Percentiles rank a stretch among this genome's conserved stretches.
phyloP scores from a whole-genome alignment of 2,329 filamentous ascomycete species.

The Penicillium sumatraense region DNA sequence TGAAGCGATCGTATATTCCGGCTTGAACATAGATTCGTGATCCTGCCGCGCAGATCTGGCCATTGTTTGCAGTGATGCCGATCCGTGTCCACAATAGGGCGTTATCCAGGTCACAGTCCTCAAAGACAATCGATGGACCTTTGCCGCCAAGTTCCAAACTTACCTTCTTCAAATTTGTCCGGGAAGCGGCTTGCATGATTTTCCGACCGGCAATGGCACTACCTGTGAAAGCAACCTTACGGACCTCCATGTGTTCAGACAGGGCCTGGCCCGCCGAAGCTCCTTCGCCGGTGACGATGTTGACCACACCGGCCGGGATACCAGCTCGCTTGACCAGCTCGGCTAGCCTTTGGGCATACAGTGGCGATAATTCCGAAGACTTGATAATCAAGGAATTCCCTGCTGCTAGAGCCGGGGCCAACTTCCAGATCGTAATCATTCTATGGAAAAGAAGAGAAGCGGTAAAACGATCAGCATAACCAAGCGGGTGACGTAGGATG shows the following conservation, averaged over 20 bases:
- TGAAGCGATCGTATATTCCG: constrained; percentile 35
- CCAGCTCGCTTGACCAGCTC: constrained; percentile 55
- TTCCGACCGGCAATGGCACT: constrained; percentile 32
- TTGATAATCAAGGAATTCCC: constrained; percentile 73
- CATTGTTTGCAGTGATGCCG: constrained; percentile 36
- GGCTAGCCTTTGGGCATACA: constrained; percentile 53
- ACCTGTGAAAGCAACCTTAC: constrained; percentile 43
- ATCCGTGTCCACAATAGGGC: constrained; percentile 35
- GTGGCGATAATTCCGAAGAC: constrained; percentile 65
- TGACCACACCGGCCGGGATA: constrained; percentile 62
- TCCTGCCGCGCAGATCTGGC: constrained; percentile 38
- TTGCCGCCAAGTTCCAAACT: constrained; percentile 43
- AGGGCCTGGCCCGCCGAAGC: constrained; percentile 54
- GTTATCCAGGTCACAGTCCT: constrained; percentile 38
- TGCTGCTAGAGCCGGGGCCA: constrained; percentile 66
- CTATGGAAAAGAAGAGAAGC: no score
- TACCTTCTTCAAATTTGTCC: constrained; percentile 40
- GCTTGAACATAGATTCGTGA: constrained; percentile 41
- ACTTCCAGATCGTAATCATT: constrained; percentile 53
- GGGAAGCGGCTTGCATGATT: constrained; percentile 34
- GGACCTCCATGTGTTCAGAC: constrained; percentile 33
- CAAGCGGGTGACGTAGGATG: no score
- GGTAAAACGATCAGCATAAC: neutral
- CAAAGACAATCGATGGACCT: constrained; percentile 38
- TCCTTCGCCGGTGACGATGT: constrained; percentile 65